These are phyloP conservation scores for Fusarium citri DNA, from an alignment of 2,329 filamentous ascomycete species.

Conservation along the genomic window DNA sequence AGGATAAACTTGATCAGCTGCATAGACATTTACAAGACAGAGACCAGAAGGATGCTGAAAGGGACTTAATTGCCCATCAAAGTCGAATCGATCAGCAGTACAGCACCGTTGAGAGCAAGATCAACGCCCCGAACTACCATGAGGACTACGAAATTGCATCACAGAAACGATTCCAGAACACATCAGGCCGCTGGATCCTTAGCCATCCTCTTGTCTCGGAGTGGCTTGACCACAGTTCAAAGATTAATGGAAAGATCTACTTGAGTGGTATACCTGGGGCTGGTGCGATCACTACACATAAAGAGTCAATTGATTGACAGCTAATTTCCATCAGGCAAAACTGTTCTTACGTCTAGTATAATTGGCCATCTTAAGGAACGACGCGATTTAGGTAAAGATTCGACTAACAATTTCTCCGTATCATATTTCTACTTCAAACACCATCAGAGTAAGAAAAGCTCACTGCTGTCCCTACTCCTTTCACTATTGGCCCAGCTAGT, in stretches of 20 bases:
- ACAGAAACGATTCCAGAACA: not conserved
- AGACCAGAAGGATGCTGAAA: not conserved
- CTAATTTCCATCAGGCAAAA: not conserved
- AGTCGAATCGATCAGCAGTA: not conserved
- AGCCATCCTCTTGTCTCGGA: not conserved
- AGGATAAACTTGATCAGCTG: not conserved
- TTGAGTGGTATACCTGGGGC: not conserved
- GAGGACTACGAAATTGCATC: not conserved
- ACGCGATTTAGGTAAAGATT: fast-evolving
- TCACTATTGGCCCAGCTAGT: not conserved
- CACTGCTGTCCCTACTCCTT: not conserved
- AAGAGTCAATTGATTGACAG: too few relatives aligned
- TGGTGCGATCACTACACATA: not conserved
- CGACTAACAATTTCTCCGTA: not conserved
- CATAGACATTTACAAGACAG: not conserved
- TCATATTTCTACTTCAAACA: not conserved
- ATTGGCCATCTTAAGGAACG: not conserved
- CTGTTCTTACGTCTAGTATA: not conserved
- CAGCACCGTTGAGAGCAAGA: not conserved
- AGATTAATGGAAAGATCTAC: not conserved
- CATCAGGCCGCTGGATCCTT: not conserved
- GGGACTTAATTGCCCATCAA: not conserved
- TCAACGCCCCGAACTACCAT: not conserved
- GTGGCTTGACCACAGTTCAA: not conserved
- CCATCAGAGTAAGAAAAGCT: not conserved